phyloP scores from a whole-genome alignment of 305 asterid species.

The Fraxinus angustifolia region DNA sequence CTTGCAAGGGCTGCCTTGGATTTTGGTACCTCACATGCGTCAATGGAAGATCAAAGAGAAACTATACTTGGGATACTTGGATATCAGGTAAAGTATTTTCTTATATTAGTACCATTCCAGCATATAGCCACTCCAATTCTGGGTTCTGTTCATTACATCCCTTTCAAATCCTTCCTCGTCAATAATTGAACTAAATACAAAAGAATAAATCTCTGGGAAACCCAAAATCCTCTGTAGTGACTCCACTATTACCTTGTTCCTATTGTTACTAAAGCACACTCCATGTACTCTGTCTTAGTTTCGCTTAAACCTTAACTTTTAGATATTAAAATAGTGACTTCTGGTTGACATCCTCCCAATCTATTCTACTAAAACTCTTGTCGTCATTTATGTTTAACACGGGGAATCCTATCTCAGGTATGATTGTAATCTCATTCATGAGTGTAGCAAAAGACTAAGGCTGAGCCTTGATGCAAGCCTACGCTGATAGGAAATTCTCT shows the following conservation, averaged over 20 bases:
- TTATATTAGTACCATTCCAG: not conserved
- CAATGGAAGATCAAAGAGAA: conserved; percentile 85
- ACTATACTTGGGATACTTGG: conserved; percentile 71
- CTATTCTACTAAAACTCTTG: not conserved
- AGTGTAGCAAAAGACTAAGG: not conserved
- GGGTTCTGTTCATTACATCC: not conserved
- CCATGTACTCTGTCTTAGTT: not conserved
- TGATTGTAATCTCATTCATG: not conserved
- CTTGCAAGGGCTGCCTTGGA: conserved; percentile 63
- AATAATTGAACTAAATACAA: not conserved
- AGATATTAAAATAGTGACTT: not conserved
- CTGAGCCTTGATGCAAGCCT: not conserved
- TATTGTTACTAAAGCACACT: not conserved
- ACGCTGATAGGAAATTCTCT: not conserved
- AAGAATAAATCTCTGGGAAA: not conserved
- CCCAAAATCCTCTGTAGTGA: not conserved
- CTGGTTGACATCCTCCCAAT: not conserved
- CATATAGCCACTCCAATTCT: not conserved
- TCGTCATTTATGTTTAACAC: not conserved
- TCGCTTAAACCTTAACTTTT: not conserved
- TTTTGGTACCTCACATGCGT: conserved; percentile 78
- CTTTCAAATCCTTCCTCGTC: not conserved
- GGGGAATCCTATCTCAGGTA: not conserved
- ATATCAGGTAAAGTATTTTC: conserved; percentile 50
- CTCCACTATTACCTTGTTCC: not conserved